A percentile compares a stretch with the other conserved stretches of the same genome.
Evolutionary conservation across 192 early-diverging fungal species (phyloP).

Genomic region (Rhizophagus clarus): DNA sequence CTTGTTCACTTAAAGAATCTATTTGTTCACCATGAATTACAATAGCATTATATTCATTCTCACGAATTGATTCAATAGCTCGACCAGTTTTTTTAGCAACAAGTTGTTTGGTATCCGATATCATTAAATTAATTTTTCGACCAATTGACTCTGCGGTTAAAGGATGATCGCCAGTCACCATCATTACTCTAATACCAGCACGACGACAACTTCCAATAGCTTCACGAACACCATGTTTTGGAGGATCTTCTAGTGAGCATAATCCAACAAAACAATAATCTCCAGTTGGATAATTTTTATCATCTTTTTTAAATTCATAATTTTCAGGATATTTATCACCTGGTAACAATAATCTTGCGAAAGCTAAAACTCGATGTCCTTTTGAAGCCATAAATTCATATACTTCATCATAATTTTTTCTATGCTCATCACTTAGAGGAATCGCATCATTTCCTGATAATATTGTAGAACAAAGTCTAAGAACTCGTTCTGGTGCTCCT

Average conservation of each 20-base stretch:
- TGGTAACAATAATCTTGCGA: slow-evolving; percentile 78
- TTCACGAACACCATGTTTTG: slow-evolving; percentile 98
- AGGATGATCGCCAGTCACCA: slow-evolving; percentile 98
- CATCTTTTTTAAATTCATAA: slow-evolving; percentile 76
- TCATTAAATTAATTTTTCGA: slow-evolving; percentile 93
- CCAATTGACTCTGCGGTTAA: slow-evolving; percentile 96
- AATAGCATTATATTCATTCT: slow-evolving; percentile 86
- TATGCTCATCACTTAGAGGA: slow-evolving; percentile 71
- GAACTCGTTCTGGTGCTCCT: slow-evolving; percentile 94
- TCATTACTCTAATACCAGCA: slow-evolving; percentile 96
- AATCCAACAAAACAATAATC: slow-evolving; percentile 84
- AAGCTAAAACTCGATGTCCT: slow-evolving; percentile 94
- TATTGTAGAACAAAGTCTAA: slow-evolving; percentile 80
- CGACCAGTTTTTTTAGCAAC: slow-evolving; percentile 71
- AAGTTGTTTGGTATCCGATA: slow-evolving; percentile 82
- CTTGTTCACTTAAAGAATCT: slow-evolving; percentile 73
- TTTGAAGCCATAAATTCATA: slow-evolving; percentile 90
- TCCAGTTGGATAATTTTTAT: slow-evolving; percentile 69
- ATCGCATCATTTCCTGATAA: slow-evolving; percentile 55
- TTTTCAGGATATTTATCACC: slow-evolving; percentile 69
- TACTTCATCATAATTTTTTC: slow-evolving; percentile 65
- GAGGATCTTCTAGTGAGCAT: slow-evolving; percentile 92
- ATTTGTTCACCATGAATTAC: slow-evolving; percentile 93
- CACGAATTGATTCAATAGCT: slow-evolving; percentile 61
- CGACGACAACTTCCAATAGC: slow-evolving; percentile 90